Evolutionary conservation across 495 filamentous ascomycete genomes (phyloP).

Genomic region (Aspergillus heteromorphus): DNA sequence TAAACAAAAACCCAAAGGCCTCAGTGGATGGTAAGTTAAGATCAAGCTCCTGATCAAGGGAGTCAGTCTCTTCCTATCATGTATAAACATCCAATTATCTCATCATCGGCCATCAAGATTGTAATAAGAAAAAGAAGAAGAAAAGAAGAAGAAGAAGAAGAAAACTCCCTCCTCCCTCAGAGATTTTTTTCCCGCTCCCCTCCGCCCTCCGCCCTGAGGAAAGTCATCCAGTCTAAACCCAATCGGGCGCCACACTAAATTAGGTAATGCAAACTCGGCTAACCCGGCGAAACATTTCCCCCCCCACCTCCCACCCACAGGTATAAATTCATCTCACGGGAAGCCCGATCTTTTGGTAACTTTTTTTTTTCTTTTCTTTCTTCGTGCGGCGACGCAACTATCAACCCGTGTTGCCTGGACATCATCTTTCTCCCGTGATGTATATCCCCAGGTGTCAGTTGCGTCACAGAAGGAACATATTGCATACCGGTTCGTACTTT

Average conservation of each 20-base stretch:
- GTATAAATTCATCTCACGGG: constrained; percentile 24
- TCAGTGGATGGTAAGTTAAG: constrained; percentile 45
- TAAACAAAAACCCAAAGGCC: constrained; percentile 22
- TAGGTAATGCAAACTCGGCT: neutral
- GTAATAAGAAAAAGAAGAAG: constrained; percentile 19
- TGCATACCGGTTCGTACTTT: constrained; percentile 53
- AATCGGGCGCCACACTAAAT: neutral
- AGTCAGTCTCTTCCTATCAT: constrained; percentile 64
- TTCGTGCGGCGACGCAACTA: constrained; percentile 60
- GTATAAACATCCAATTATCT: constrained; percentile 39
- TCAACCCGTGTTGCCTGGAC: constrained; percentile 28
- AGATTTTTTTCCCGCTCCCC: neutral
- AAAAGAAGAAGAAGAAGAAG: constrained; percentile 8
- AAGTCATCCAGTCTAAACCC: neutral
- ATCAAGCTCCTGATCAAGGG: constrained; percentile 42
- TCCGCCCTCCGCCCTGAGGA: neutral
- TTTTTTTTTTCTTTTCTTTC: constrained; percentile 42
- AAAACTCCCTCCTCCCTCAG: constrained; percentile 5
- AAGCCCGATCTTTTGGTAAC: constrained; percentile 5
- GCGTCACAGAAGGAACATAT: constrained; percentile 57
- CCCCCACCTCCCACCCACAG: neutral
- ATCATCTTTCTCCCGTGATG: constrained; percentile 43
- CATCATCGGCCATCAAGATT: constrained; percentile 50
- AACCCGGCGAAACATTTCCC: neutral
- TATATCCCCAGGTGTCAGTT: constrained; percentile 52